Evolutionary conservation across 2,329 filamentous ascomycete genomes (phyloP).

Genomic region (Ilyonectria mors-panacis): DNA sequence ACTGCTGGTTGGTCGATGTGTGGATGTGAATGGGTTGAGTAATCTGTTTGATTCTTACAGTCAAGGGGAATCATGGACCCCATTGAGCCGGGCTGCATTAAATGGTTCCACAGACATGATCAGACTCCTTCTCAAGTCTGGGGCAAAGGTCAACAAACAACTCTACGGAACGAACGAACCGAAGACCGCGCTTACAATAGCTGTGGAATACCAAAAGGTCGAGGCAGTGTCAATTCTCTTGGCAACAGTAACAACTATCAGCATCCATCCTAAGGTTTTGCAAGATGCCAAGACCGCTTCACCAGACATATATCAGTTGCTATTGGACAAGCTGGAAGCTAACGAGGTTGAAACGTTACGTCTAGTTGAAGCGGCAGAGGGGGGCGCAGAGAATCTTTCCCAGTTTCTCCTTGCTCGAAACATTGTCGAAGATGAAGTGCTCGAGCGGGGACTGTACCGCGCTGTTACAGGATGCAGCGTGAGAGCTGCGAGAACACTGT

Average conservation of each 20-base stretch:
- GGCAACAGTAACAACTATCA: background rate
- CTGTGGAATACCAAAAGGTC: background rate
- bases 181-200: background rate
- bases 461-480: background rate
- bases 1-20: background rate
- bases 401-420: background rate
- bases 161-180: background rate
- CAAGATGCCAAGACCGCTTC: background rate
- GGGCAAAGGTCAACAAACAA: background rate
- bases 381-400: background rate
- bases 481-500: background rate
- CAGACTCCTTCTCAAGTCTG: background rate
- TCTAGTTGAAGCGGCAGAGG: background rate
- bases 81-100: background rate
- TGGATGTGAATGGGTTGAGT: background rate
- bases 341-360: background rate
- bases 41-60: background rate
- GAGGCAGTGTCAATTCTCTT: background rate
- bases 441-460: background rate
- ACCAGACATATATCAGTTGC: background rate
- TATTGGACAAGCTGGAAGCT: too few relatives aligned
- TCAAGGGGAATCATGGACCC: background rate
- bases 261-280: fast-evolving
- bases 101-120: background rate
- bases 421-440: background rate